Evolutionary conservation across 192 early-diverging fungal genomes (phyloP).

Genomic region (Linnemannia schmuckeri): DNA sequence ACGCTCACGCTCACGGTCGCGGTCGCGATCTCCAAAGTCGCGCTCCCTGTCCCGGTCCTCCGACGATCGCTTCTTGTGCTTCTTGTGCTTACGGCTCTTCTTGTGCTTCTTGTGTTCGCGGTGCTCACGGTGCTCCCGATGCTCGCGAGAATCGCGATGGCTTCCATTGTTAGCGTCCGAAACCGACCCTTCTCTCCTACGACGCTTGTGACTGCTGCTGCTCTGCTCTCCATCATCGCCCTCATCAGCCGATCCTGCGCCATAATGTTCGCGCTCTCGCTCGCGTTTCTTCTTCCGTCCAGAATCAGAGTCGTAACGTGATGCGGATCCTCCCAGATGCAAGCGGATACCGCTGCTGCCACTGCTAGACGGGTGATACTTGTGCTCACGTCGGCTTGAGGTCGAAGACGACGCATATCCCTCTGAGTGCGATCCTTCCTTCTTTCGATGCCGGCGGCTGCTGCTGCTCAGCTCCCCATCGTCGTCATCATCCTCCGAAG

Average conservation of each 20-base stretch:
- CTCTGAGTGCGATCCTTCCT: slow-evolving; percentile 39
- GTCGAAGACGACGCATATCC: slow-evolving; percentile 40
- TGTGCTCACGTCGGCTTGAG: slow-evolving; percentile 26
- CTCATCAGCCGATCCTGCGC: background rate
- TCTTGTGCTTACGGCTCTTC: slow-evolving; percentile 55
- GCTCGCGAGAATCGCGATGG: slow-evolving; percentile 1
- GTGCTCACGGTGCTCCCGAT: slow-evolving; percentile 30
- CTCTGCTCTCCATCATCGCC: slow-evolving; percentile 1
- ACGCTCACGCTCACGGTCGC: slow-evolving; percentile 15
- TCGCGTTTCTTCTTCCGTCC: slow-evolving; percentile 31
- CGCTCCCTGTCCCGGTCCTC: slow-evolving; percentile 38
- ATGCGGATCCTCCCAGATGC: background rate
- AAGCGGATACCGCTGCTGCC: background rate
- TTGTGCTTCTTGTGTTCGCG: slow-evolving; percentile 55
- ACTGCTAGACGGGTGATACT: slow-evolving; percentile 33
- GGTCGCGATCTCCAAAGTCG: slow-evolving; percentile 9
- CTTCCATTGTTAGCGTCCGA: slow-evolving; percentile 27
- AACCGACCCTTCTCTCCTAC: slow-evolving; percentile 27
- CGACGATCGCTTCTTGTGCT: slow-evolving; percentile 54
- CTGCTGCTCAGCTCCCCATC: slow-evolving; percentile 12
- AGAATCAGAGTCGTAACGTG: slow-evolving; percentile 44
- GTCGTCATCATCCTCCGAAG: slow-evolving; percentile 4
- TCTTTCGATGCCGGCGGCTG: slow-evolving; percentile 27
- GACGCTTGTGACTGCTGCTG: slow-evolving; percentile 26
- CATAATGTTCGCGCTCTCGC: slow-evolving; percentile 6